Conservation (phyloP, 768 basidiomycete species). For the Suillus tomentosus region DNA sequence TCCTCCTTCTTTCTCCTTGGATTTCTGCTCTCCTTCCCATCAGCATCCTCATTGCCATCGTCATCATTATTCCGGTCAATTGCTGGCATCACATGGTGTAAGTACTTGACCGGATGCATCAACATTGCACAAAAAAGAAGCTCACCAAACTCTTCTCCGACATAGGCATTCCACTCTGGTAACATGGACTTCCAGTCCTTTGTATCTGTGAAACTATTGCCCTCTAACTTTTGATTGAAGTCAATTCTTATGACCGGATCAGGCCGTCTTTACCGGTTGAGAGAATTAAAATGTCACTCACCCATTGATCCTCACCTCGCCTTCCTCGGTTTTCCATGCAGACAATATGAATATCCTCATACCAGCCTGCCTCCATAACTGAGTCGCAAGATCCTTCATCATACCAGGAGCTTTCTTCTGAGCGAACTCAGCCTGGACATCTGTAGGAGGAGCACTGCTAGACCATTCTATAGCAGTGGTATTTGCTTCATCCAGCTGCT, state of each 20-base stretch:
- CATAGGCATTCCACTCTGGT: not conserved
- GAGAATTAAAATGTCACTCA: not conserved
- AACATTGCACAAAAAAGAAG: not conserved
- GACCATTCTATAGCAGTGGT: not conserved
- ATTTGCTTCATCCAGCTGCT: too few relatives aligned
- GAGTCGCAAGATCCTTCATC: not conserved
- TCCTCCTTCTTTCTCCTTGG: not conserved
- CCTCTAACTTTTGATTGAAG: not conserved
- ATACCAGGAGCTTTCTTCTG: not conserved
- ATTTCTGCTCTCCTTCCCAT: not conserved
- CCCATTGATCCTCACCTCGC: not conserved
- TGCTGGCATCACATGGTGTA: not conserved
- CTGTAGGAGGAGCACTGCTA: not conserved
- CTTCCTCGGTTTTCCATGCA: not conserved
- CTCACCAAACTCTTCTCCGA: not conserved
- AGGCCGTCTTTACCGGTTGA: not conserved
- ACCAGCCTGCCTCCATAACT: slow-evolving; percentile 7
- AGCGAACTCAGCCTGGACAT: not conserved
- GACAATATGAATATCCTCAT: slow-evolving; percentile 2
- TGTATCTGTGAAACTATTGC: too few relatives aligned
- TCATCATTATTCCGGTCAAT: not conserved
- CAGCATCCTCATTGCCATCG: not conserved
- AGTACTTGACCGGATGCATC: not conserved
- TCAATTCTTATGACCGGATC: not conserved
- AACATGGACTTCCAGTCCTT: too few relatives aligned